These are phyloP conservation scores for Macrolepiota dolichaula DNA, from an alignment of 768 basidiomycete genomes.

Conservation along the genomic window DNA sequence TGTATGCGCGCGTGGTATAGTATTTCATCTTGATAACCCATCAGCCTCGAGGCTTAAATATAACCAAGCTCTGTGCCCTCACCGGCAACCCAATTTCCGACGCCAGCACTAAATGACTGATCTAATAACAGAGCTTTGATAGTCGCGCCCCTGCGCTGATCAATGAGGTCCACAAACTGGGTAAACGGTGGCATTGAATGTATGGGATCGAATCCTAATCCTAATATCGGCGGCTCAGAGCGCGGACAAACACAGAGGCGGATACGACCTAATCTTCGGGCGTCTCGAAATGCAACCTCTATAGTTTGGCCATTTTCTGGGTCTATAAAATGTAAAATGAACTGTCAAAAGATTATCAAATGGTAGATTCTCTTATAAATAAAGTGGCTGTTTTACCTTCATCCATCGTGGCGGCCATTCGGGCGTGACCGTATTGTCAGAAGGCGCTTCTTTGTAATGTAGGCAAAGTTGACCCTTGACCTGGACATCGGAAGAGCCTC, in stretches of 20 bases:
- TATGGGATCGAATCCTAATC: conserved; percentile 76
- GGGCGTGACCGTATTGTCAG: conserved; percentile 30
- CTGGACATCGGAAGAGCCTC: conserved; percentile 17
- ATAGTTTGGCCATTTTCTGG: conserved; percentile 29
- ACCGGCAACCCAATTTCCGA: conserved; percentile 85
- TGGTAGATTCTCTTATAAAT: not conserved
- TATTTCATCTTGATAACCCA: conserved; percentile 51
- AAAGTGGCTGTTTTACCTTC: conserved; percentile 39
- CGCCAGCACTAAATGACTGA: conserved; percentile 77
- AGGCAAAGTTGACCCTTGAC: conserved; percentile 46
- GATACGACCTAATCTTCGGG: conserved; percentile 67
- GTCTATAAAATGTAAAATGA: conserved; percentile 57
- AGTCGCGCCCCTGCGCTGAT: conserved; percentile 52
- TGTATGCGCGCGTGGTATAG: conserved; percentile 73
- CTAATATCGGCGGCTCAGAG: conserved; percentile 65
- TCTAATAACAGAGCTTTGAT: conserved; percentile 76
- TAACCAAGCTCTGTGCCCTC: conserved; percentile 11
- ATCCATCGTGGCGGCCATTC: conserved; percentile 66
- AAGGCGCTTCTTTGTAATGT: conserved; percentile 46
- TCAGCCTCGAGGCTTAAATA: not conserved
- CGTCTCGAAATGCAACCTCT: conserved; percentile 69
- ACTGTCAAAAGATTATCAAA: conserved; percentile 31
- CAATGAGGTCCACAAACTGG: conserved; percentile 45
- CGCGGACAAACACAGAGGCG: conserved; percentile 57
- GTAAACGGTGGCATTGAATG: conserved; percentile 58